A percentile compares a stretch with the other conserved stretches of the same genome.
These are phyloP conservation scores for Fusarium heterosporum DNA, from an alignment of 2,329 filamentous ascomycete genomes.

Conservation along the genomic window DNA sequence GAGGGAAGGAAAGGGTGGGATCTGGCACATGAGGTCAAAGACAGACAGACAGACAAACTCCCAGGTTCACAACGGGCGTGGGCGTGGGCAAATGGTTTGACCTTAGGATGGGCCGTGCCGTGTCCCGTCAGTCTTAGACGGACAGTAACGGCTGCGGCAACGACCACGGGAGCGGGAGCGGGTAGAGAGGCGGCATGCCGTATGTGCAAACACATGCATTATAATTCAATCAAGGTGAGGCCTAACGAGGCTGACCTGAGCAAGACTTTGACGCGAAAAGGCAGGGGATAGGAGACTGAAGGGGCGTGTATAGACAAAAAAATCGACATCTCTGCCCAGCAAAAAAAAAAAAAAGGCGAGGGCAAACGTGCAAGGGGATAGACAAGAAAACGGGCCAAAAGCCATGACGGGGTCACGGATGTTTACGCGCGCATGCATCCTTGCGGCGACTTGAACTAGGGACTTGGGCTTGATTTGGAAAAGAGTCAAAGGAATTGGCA, in stretches of 20 bases:
- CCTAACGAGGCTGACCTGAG: conserved; percentile 23
- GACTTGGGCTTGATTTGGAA: conserved; percentile 42
- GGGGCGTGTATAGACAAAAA: conserved; percentile 24
- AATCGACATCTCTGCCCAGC: not conserved
- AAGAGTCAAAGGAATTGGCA: conserved; percentile 39
- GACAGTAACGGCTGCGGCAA: conserved; percentile 18
- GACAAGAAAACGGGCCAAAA: conserved; percentile 30
- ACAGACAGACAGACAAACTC: not conserved
- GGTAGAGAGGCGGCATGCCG: conserved; percentile 38
- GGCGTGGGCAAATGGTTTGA: conserved; percentile 23
- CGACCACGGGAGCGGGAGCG: conserved; percentile 39
- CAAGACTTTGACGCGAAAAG: conserved; percentile 4
- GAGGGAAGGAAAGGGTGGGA: conserved; percentile 35
- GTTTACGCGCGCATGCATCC: conserved; percentile 38
- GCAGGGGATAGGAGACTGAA: conserved; percentile 4
- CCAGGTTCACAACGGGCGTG: conserved; percentile 41
- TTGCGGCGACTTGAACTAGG: conserved; percentile 30
- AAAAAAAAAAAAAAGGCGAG: not conserved
- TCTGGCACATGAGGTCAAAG: conserved; percentile 42
- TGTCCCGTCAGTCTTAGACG: conserved; percentile 35
- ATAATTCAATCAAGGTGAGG: conserved; percentile 17
- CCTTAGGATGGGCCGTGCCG: conserved; percentile 43
- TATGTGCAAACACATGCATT: conserved; percentile 18
- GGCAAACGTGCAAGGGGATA: conserved; percentile 39
- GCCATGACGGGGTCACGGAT: conserved; percentile 16